phyloP scores from a whole-genome alignment of 2,329 filamentous ascomycete species.

The Venturia carpophila region DNA sequence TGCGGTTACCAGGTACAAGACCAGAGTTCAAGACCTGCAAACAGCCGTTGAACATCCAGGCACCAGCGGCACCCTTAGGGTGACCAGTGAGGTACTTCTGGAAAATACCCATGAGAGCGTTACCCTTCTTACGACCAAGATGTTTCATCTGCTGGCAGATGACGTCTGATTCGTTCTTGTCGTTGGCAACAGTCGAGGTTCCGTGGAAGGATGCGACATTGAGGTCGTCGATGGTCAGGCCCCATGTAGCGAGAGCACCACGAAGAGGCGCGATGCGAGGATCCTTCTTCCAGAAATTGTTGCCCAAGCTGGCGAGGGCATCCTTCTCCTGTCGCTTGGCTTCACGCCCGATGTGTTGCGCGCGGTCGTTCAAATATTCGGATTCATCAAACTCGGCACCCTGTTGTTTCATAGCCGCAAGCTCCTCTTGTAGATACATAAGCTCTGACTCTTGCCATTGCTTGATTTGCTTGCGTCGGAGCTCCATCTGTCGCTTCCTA shows the following conservation, averaged over 20 bases:
- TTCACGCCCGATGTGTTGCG: slow-evolving; percentile 78
- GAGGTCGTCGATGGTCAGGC: slow-evolving; percentile 92
- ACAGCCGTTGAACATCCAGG: slow-evolving; percentile 99
- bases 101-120: slow-evolving; percentile 93
- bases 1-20: slow-evolving; percentile 92
- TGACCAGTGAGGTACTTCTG: slow-evolving; percentile 99
- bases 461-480: slow-evolving; percentile 89
- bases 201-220: slow-evolving; percentile 97
- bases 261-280: slow-evolving; percentile 88
- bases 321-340: slow-evolving; percentile 88
- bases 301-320: slow-evolving; percentile 83
- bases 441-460: slow-evolving; percentile 94
- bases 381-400: slow-evolving; percentile 66
- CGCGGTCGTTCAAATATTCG: slow-evolving; percentile 79
- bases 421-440: slow-evolving; percentile 85
- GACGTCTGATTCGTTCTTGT: slow-evolving; percentile 98
- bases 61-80: slow-evolving; percentile 97
- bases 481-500: slow-evolving; percentile 86
- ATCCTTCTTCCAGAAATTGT: slow-evolving; percentile 98
- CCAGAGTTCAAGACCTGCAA: slow-evolving; percentile 91
- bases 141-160: slow-evolving; percentile 95
- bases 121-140: slow-evolving; percentile 91
- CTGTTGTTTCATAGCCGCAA: slow-evolving; percentile 81
- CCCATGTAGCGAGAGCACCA: slow-evolving; percentile 94
- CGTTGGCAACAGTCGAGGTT: slow-evolving; percentile 95